These are phyloP conservation scores for Agapanthus africanus DNA, from an alignment of 106 monocot genomes.

Conservation along the genomic window DNA sequence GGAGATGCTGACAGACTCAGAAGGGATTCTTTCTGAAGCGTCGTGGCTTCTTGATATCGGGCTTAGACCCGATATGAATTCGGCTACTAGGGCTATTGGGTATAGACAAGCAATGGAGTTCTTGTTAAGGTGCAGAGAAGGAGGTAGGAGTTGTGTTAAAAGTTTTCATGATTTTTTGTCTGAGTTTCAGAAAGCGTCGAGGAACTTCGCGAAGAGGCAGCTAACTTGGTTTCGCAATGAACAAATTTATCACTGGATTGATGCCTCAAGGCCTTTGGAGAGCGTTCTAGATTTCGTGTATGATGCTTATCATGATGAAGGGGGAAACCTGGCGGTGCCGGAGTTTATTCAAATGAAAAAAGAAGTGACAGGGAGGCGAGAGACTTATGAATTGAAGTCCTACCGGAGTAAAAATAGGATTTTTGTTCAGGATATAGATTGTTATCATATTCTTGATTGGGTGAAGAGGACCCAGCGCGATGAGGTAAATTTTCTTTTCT, in stretches of 20 bases:
- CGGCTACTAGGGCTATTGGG: slow-evolving; percentile 86
- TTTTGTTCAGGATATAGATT: slow-evolving; percentile 45
- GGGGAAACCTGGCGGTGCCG: slow-evolving; percentile 37
- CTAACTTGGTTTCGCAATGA: slow-evolving; percentile 91
- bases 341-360: slow-evolving; percentile 45
- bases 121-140: slow-evolving; percentile 49
- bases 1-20: slow-evolving; percentile 62
- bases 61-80: slow-evolving; percentile 53
- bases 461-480: slow-evolving; percentile 41
- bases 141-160: slow-evolving; percentile 41
- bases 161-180: slow-evolving; percentile 40
- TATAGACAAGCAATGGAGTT: slow-evolving; percentile 92
- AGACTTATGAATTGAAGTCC: slow-evolving; percentile 53
- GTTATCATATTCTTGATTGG: slow-evolving; percentile 56
- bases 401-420: slow-evolving; percentile 49
- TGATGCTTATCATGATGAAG: slow-evolving; percentile 30
- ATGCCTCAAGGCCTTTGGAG: slow-evolving; percentile 62
- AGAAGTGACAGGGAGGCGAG: slow-evolving; percentile 23
- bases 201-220: slow-evolving; percentile 94
- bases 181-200: slow-evolving; percentile 76
- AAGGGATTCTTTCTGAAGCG: slow-evolving; percentile 73
- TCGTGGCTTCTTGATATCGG: slow-evolving; percentile 88
- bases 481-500: no score
- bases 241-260: slow-evolving; percentile 68
- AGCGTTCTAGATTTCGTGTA: slow-evolving; percentile 42